A percentile compares a stretch with the other conserved stretches of the same genome.
These are phyloP conservation scores for Pseudopyricularia cyperi DNA, from an alignment of 2,329 filamentous ascomycete species.

Conservation along the genomic window DNA sequence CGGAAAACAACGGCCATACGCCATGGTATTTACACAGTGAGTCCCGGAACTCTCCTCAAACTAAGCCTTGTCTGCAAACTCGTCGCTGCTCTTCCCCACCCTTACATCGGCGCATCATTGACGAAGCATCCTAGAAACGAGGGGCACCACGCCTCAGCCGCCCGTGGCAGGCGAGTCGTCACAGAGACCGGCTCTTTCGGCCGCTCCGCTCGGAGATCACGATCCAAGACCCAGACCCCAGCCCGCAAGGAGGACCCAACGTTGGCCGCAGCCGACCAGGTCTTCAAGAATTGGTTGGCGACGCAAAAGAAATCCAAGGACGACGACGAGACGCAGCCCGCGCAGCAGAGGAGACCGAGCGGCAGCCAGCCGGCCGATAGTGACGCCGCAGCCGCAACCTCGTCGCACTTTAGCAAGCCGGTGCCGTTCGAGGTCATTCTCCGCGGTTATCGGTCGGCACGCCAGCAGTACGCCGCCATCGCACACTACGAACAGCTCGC, in stretches of 20 bases:
- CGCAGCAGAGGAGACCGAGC: slow-evolving; percentile 8
- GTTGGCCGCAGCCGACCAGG: slow-evolving; percentile 45
- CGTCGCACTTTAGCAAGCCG: slow-evolving; percentile 18
- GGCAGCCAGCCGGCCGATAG: slow-evolving; percentile 10
- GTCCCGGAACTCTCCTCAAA: background rate
- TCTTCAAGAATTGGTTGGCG: slow-evolving; percentile 45
- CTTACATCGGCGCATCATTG: background rate
- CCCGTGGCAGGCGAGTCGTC: slow-evolving; percentile 37
- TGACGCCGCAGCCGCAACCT: slow-evolving; percentile 10
- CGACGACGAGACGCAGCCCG: slow-evolving; percentile 13
- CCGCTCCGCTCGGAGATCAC: slow-evolving; percentile 50
- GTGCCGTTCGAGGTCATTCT: slow-evolving; percentile 64
- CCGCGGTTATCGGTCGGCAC: slow-evolving; percentile 57
- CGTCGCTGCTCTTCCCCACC: background rate
- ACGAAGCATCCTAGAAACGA: slow-evolving; percentile 30
- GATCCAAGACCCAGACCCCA: slow-evolving; percentile 47
- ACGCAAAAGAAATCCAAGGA: slow-evolving; percentile 24
- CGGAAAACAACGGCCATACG: slow-evolving; percentile 51
- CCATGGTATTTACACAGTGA: slow-evolving; percentile 53
- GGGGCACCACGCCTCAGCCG: slow-evolving; percentile 29
- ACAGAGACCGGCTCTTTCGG: slow-evolving; percentile 53
- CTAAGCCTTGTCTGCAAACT: background rate
- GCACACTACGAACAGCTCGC: slow-evolving; percentile 80
- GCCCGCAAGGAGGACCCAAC: slow-evolving; percentile 49
- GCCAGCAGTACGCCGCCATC: slow-evolving; percentile 74